Evolutionary conservation across 495 filamentous ascomycete genomes (phyloP).

Genomic region (Lepraria neglecta): DNA sequence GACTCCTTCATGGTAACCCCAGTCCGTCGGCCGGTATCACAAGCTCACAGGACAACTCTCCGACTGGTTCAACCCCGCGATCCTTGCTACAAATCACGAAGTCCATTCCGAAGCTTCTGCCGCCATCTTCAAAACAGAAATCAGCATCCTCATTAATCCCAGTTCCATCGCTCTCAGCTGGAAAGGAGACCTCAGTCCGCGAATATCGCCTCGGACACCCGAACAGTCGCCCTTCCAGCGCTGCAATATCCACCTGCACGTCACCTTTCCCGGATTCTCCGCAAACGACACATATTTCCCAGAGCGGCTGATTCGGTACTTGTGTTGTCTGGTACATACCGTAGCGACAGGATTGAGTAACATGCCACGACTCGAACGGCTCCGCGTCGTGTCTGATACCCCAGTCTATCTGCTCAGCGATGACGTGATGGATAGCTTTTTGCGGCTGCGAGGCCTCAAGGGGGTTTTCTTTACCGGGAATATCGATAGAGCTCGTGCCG

Average conservation of each 20-base stretch:
- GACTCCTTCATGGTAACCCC: not conserved
- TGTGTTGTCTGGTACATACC: not conserved
- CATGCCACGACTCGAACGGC: not conserved
- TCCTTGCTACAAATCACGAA: not conserved
- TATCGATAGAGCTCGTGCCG: not conserved
- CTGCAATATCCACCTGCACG: not conserved
- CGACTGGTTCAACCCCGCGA: not conserved
- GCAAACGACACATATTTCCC: not conserved
- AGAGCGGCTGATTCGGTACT: too few relatives aligned
- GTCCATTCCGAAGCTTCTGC: not conserved
- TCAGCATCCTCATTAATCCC: not conserved
- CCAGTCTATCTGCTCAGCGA: not conserved
- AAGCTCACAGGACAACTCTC: not conserved
- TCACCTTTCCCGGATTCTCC: not conserved
- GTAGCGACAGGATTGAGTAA: not conserved
- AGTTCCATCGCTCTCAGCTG: not conserved
- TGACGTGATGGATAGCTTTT: not conserved
- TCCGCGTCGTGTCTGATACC: not conserved
- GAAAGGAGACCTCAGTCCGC: not conserved
- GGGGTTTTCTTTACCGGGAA: not conserved
- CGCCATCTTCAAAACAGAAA: not conserved
- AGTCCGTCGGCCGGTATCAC: not conserved
- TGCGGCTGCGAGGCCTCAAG: not conserved
- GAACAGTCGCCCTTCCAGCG: not conserved
- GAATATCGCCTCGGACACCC: not conserved